Base-by-base conservation (phyloP, 208 protist species). In the Novymonas esmeraldas region DNA sequence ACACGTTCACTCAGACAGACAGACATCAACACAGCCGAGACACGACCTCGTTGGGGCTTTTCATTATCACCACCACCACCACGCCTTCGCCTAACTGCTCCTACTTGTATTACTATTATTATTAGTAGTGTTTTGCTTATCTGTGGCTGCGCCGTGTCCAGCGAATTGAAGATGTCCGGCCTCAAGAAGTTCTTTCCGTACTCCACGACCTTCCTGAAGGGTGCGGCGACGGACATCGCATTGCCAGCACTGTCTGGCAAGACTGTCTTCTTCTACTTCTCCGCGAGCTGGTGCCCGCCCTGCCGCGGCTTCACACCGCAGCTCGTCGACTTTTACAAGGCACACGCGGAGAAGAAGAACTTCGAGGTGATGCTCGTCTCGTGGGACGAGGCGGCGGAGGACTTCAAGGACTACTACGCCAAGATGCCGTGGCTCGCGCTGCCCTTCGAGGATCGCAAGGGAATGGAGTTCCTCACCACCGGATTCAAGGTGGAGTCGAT, bases 211-310 rank as follows among this genome's bases (percentile, higher is more conserved):
- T 61, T 94, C 45, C 33, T 85, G 31, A 76, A 72, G 57, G 81
- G 89, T 39, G 51, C 58, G 6, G 78, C 74, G 20, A 66, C 52
- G 1, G 64, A 86, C 11, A 70, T 90, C 5, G 20, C 65, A 5
- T 56, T 76, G 2, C 24, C 56, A 9, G 58, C 68, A 33, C 62
- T 93, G 49, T 58, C 82, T 29, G 81, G 80, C 5, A 90, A 95
- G 75, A 78, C 72, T 1, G 78, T 93, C 0, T 88, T 93, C 52
- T 84, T 95, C 69, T 98, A 98, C 79, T 98, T 97, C 74, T 90
- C 83, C 31, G 94, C 94, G 33, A 94, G 92, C 67, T 98, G 94
- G 94, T 98, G 95, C 84, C 93, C 93, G n/a, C 95, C 95, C 33
- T 98, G 95, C 88, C 85, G 92, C 56, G 79, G 73, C 50, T 97